phyloP scores from a whole-genome alignment of 2,329 filamentous ascomycete genomes.

The Xylariaceae sp. region DNA sequence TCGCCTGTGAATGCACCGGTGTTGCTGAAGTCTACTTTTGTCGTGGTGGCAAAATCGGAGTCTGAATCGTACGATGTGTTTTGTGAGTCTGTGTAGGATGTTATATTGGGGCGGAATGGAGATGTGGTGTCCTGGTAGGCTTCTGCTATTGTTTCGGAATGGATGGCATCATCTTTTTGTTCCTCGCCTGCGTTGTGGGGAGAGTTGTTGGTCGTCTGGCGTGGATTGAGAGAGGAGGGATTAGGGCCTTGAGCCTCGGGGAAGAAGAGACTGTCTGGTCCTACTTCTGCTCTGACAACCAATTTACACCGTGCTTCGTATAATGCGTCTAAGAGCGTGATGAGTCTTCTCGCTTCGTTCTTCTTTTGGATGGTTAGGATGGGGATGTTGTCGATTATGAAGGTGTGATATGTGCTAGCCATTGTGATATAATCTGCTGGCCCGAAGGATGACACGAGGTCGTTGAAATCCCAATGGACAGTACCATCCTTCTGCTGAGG shows the following conservation, averaged over 20 bases:
- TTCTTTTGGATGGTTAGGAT: slow-evolving; percentile 66
- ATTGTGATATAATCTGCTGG: slow-evolving; percentile 82
- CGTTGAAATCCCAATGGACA: slow-evolving; percentile 64
- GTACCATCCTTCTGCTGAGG: slow-evolving; percentile 57
- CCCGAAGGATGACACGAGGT: slow-evolving; percentile 67
- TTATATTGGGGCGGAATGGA: slow-evolving; percentile 77
- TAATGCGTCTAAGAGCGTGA: slow-evolving; percentile 75
- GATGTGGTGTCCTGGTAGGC: slow-evolving; percentile 75
- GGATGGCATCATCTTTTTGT: slow-evolving; percentile 49
- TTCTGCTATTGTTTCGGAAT: slow-evolving; percentile 67
- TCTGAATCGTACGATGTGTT: slow-evolving; percentile 53
- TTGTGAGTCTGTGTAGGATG: slow-evolving; percentile 54
- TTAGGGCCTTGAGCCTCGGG: slow-evolving; percentile 49
- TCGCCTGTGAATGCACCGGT: slow-evolving; percentile 71
- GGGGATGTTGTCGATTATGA: slow-evolving; percentile 70
- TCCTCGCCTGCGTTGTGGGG: slow-evolving; percentile 12
- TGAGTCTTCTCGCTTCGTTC: slow-evolving; percentile 78
- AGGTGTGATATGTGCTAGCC: slow-evolving; percentile 75
- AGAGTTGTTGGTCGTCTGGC: slow-evolving; percentile 33
- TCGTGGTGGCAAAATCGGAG: slow-evolving; percentile 46
- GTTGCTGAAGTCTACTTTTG: slow-evolving; percentile 63
- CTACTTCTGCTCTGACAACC: slow-evolving; percentile 63
- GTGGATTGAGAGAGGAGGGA: slow-evolving; percentile 11
- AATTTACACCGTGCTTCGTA: slow-evolving; percentile 82
- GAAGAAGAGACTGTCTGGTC: slow-evolving; percentile 76